Percentiles rank a stretch among this genome's conserved stretches.
phyloP scores from a whole-genome alignment of 495 filamentous ascomycete species.

The Penicillium coprophilum region DNA sequence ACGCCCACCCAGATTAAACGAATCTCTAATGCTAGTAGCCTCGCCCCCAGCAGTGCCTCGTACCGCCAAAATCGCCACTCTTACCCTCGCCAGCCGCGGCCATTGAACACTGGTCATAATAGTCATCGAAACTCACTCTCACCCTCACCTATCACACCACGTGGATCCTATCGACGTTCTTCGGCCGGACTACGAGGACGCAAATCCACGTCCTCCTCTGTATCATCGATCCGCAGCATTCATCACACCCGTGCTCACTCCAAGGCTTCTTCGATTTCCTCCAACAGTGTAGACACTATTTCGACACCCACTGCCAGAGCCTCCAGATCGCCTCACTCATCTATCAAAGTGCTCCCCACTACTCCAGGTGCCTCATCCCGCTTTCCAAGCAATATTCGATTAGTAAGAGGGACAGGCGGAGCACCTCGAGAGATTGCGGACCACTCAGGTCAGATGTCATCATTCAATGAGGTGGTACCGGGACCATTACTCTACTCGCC shows the following conservation, averaged over 20 bases:
- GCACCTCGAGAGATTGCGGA: slow-evolving; percentile 33
- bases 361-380: slow-evolving; percentile 72
- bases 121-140: slow-evolving; percentile 81
- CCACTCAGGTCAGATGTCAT: slow-evolving; percentile 28
- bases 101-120: slow-evolving; percentile 52
- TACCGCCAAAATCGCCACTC: slow-evolving; percentile 49
- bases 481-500: slow-evolving; percentile 46
- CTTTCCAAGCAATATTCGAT: slow-evolving; percentile 84
- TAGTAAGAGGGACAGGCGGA: slow-evolving; percentile 62
- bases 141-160: slow-evolving; percentile 83
- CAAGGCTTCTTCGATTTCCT: slow-evolving; percentile 91
- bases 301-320: slow-evolving; percentile 65
- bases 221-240: slow-evolving; percentile 89
- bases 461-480: slow-evolving; percentile 43
- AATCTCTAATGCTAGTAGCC: slow-evolving; percentile 45
- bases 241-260: slow-evolving; percentile 85
- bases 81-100: slow-evolving; percentile 50
- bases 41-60: slow-evolving; percentile 48
- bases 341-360: slow-evolving; percentile 90
- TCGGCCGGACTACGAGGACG: slow-evolving; percentile 79
- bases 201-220: slow-evolving; percentile 94
- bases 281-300: slow-evolving; percentile 67
- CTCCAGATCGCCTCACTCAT: slow-evolving; percentile 76
- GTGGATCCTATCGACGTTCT: slow-evolving; percentile 74
- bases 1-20: slow-evolving; percentile 48